phyloP scores from a whole-genome alignment of 2,329 filamentous ascomycete genomes.

The Fusarium scirpi region DNA sequence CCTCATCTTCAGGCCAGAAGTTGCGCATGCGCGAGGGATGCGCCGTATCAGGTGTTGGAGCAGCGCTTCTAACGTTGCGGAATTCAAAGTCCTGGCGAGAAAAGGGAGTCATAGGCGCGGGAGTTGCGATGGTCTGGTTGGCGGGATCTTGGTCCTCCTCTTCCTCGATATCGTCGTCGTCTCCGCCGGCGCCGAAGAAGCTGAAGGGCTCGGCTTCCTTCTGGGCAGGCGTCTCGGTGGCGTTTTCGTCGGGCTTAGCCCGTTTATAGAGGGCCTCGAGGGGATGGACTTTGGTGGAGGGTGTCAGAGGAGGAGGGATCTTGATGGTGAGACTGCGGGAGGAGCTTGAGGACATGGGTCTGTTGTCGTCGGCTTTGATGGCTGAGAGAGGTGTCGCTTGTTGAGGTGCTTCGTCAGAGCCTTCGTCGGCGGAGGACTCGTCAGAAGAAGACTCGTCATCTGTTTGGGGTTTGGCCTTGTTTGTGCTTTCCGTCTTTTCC shows the following conservation, averaged over 20 bases:
- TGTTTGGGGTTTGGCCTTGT: conserved; percentile 26
- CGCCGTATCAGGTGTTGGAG: conserved; percentile 94
- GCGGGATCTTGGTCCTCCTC: conserved; percentile 61
- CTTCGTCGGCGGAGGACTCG: conserved; percentile 19
- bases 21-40: conserved; percentile 74
- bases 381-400: conserved; percentile 41
- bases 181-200: conserved; percentile 75
- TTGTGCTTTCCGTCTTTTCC: conserved; percentile 9
- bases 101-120: conserved; percentile 82
- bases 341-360: conserved; percentile 65
- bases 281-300: conserved; percentile 75
- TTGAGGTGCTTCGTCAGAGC: conserved; percentile 17
- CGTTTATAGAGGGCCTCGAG: conserved; percentile 94
- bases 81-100: conserved; percentile 82
- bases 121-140: conserved; percentile 52
- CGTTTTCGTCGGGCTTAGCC: conserved; percentile 59
- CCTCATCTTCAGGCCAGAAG: conserved; percentile 63
- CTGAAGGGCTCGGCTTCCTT: conserved; percentile 73
- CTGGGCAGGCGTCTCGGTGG: conserved; percentile 50
- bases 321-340: conserved; percentile 66
- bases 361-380: conserved; percentile 50
- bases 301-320: conserved; percentile 62
- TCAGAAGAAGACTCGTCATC: conserved; percentile 27
- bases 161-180: conserved; percentile 60
- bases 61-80: conserved; percentile 84